phyloP scores from a whole-genome alignment of 176 grass and related monocot genomes.

The sorghum (Sorghum bicolor) region Sorghum_bicolor_NCBIv3 NC_012872.2:5164501-5165000 shows the following conservation, averaged over 20 bases:
- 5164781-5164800: neutral
- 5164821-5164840: neutral
- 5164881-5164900: constrained; percentile 31
- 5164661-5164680: too few relatives aligned
- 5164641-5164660: too few relatives aligned
- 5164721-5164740: neutral
- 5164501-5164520: too few relatives aligned
- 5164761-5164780: neutral
- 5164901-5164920: constrained; percentile 37
- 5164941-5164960: constrained; percentile 36
- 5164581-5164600: too few relatives aligned
- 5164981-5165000: constrained; percentile 37
- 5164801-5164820: neutral
- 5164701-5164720: neutral
- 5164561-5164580: too few relatives aligned
- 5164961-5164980: constrained; percentile 45
- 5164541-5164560: too few relatives aligned
- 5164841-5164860: constrained; percentile 14
- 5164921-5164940: constrained; percentile 22
- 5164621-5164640: too few relatives aligned
- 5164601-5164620: too few relatives aligned
- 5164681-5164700: too few relatives aligned
- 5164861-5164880: constrained; percentile 32
- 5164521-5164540: too few relatives aligned
- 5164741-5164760: neutral